Percentiles rank a stretch among this genome's conserved stretches.
These are phyloP conservation scores for Solanum boliviense DNA, from an alignment of 257 asterid species.

Conservation along the genomic window DNA sequence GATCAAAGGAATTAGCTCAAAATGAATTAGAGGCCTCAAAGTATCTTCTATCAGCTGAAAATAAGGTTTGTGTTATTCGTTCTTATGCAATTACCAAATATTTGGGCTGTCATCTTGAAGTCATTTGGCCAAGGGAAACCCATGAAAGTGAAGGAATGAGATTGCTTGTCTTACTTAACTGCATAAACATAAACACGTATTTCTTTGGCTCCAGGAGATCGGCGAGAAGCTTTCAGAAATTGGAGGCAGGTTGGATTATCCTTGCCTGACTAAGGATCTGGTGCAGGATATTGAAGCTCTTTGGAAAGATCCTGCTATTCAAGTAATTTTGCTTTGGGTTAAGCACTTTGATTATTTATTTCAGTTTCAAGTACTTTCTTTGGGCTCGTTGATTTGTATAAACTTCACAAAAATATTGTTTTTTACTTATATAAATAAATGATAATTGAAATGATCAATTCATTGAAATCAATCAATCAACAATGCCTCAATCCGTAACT, in stretches of 20 bases:
- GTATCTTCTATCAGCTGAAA: slow-evolving; percentile 57
- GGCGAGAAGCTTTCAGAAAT: slow-evolving; percentile 86
- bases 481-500: not conserved
- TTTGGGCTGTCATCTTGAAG: not conserved
- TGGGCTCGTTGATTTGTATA: not conserved
- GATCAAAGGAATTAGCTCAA: slow-evolving; percentile 80
- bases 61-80: slow-evolving; percentile 46
- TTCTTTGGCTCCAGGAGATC: slow-evolving; percentile 41
- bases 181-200: not conserved
- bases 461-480: not conserved
- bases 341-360: not conserved
- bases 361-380: not conserved
- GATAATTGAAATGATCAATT: not conserved
- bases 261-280: slow-evolving; percentile 60
- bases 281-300: slow-evolving; percentile 66
- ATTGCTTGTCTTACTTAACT: not conserved
- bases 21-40: slow-evolving; percentile 49
- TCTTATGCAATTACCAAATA: not conserved
- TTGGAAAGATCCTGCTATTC: slow-evolving; percentile 90
- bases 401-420: not conserved
- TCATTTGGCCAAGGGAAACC: not conserved
- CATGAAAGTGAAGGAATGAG: not conserved
- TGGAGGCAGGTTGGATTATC: slow-evolving; percentile 77
- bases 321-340: slow-evolving; percentile 32
- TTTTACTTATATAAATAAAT: not conserved